A percentile compares a stretch with the other conserved stretches of the same genome.
phyloP scores from a whole-genome alignment of 352 stramenopile genomes.

The Paralagenidium karlingii region DNA sequence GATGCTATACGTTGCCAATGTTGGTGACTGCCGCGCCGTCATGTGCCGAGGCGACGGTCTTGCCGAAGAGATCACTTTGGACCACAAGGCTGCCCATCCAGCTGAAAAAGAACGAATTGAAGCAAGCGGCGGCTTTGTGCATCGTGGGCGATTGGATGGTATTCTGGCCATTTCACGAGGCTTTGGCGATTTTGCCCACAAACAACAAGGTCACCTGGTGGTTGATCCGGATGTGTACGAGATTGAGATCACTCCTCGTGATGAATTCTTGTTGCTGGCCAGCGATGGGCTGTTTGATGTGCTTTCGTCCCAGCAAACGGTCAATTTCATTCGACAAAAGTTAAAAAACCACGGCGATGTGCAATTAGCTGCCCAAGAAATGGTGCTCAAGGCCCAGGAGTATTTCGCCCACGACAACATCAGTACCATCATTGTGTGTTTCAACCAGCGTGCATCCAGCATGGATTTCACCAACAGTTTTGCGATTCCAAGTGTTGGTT shows the following conservation, averaged over 20 bases:
- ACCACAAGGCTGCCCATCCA: constrained; percentile 78
- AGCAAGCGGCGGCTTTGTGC: constrained; percentile 67
- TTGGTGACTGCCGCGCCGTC: constrained; percentile 85
- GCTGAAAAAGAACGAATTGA: constrained; percentile 75
- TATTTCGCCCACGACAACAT: constrained; percentile 89
- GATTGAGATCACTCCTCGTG: constrained; percentile 34
- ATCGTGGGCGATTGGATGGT: constrained; percentile 81
- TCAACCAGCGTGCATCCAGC: constrained; percentile 64
- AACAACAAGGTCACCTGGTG: constrained; percentile 78
- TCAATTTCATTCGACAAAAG: constrained; percentile 86
- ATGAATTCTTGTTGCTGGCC: constrained; percentile 86
- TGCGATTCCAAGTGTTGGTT: too few species aligned
- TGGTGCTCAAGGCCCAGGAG: constrained; percentile 78
- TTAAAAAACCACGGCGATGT: constrained; percentile 81
- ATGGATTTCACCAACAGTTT: too few species aligned
- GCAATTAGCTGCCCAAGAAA: constrained; percentile 77
- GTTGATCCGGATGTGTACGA: constrained; percentile 71
- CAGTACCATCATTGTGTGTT: constrained; percentile 75
- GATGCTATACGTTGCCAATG: constrained; percentile 58
- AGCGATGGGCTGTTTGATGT: constrained; percentile 89
- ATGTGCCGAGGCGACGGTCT: constrained; percentile 57
- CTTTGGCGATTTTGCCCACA: constrained; percentile 85
- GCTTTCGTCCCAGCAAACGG: constrained; percentile 78
- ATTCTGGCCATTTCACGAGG: constrained; percentile 79
- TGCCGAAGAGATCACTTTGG: constrained; percentile 70